Base-by-base conservation (phyloP, 805 yeast genomes). In the Lachancea sp. region DNA sequence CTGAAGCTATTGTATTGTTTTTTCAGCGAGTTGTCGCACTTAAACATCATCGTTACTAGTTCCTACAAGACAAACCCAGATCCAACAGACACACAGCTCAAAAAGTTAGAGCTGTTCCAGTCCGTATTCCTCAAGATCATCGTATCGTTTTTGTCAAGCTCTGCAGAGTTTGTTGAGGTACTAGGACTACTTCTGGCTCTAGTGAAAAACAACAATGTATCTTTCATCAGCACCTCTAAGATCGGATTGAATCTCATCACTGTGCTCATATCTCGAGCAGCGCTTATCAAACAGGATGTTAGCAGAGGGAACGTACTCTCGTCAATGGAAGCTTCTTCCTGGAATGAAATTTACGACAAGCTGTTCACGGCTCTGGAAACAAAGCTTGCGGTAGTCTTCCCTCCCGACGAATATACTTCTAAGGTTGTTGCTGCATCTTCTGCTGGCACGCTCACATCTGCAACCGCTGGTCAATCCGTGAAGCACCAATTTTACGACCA, bases 211-310 rank as follows among this genome's bases (percentile, higher is more conserved):
- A 83, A 85, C 60, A 82, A 82, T 55, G 79, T 83, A 30, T 74
- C 85, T 9, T 69, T 63, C 49, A 61, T 69, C 36, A 65, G 74
- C 13, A 68, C 72, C 62, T 85, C 78, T 37, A 86, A 85, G 65
- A 76, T 87, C 53, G 97, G 98, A 17, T 76, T 89, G 55, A 83
- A 95, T 11, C 71, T 91, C 46, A 75, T 91, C 44, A 91, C 97
- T 0, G 86, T 95, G n/a, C 71, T 91, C 50, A 79, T 90, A 47
- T 87, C 96, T 3, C 79, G 96, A 57, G 91, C 95, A 29, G 97
- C 91, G 64, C 77, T 90, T 57, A 84, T 91, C 58, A 82, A 83
- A 58, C 96, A 95, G 62, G 95, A 90, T 59, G 81, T 80, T 49
- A 60, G 68, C 61, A 57, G 67, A 47, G 56, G 58, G 10, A 63